Evolutionary conservation across 768 basidiomycete species (phyloP).

Genomic region (Sarcodon aspratus): DNA sequence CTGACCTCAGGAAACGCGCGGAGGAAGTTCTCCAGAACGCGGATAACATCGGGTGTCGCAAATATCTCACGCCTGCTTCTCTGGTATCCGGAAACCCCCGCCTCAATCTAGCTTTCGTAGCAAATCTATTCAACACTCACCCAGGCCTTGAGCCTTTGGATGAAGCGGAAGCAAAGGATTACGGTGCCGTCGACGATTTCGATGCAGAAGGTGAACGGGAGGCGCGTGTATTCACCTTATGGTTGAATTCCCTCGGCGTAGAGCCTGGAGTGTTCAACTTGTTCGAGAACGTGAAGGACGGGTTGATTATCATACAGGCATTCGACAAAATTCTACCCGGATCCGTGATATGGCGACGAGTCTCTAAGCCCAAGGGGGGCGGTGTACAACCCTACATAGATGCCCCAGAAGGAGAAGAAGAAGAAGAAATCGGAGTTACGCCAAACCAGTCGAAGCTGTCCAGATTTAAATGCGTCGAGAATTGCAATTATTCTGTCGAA

Average conservation of each 20-base stretch:
- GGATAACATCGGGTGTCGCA: conserved; percentile 85
- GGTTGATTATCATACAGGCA: conserved; percentile 83
- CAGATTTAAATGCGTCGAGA: conserved; percentile 96
- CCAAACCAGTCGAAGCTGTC: conserved; percentile 81
- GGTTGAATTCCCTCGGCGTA: conserved; percentile 96
- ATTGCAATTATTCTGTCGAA: conserved; percentile 94
- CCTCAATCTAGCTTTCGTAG: conserved; percentile 95
- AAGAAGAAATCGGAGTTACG: conserved; percentile 72
- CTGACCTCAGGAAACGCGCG: conserved; percentile 73
- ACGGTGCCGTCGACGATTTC: conserved; percentile 88
- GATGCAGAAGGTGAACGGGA: conserved; percentile 98
- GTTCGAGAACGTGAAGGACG: conserved; percentile 93
- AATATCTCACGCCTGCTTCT: conserved; percentile 88
- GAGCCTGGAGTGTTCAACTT: conserved; percentile 95
- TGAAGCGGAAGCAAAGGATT: conserved; percentile 87
- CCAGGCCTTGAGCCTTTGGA: conserved; percentile 92
- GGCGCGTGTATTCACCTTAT: conserved; percentile 94
- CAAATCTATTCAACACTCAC: conserved; percentile 97
- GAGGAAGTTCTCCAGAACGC: conserved; percentile 90
- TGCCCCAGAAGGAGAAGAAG: conserved; percentile 35
- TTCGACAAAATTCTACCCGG: conserved; percentile 95
- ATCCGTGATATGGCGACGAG: conserved; percentile 87
- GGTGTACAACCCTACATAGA: not conserved
- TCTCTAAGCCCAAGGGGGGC: conserved; percentile 84
- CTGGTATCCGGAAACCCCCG: conserved; percentile 92